These are phyloP conservation scores for Canavalia ensiformis DNA, from an alignment of 306 rosid species.

Conservation along the genomic window DNA sequence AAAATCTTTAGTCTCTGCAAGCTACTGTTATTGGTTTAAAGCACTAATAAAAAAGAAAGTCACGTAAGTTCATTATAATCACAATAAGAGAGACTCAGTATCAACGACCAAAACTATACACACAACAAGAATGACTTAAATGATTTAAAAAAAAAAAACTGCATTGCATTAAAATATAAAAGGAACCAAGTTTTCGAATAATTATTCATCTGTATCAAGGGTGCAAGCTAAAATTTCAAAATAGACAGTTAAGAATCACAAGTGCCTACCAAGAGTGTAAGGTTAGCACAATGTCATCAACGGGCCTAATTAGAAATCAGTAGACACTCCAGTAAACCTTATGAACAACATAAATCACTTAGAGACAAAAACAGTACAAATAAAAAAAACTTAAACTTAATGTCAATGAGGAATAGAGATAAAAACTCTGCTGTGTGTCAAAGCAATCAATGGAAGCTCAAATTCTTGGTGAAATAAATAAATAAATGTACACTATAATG, in stretches of 20 bases:
- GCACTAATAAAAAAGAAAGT: no score
- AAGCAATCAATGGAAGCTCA: slow-evolving; percentile 11
- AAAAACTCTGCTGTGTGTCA: background rate
- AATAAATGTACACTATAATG: background rate
- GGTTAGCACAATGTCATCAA: background rate
- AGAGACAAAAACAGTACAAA: background rate
- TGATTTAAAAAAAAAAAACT: no score
- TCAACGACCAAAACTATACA: no score
- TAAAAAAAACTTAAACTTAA: background rate
- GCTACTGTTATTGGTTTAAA: background rate
- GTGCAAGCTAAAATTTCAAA: background rate
- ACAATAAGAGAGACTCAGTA: no score
- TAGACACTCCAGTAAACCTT: background rate
- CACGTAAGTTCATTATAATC: no score
- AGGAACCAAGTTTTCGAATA: no score
- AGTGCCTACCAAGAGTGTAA: background rate
- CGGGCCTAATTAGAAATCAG: background rate
- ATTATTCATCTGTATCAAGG: background rate
- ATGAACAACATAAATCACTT: background rate
- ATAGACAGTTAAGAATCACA: background rate
- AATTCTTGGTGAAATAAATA: background rate
- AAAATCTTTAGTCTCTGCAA: background rate
- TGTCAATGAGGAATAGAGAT: background rate
- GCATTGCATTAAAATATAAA: no score
- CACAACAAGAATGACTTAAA: no score